Percentiles rank a stretch among this genome's conserved stretches.
Conservation (phyloP, 1,284 basidiomycete genomes). For the Ustanciosporium gigantosporum region DNA sequence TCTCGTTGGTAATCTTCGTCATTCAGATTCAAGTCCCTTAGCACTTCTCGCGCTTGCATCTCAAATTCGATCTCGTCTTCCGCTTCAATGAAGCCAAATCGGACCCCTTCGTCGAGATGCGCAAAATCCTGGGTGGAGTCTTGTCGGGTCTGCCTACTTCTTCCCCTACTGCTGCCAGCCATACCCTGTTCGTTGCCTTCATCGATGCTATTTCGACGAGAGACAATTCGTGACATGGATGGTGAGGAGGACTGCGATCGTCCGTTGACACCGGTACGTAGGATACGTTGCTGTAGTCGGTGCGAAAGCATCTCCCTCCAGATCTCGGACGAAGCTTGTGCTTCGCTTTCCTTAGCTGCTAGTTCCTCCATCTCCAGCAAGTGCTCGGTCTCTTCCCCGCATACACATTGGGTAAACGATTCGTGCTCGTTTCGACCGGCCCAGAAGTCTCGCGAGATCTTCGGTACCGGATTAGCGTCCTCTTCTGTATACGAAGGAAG, state of each 20-base stretch:
- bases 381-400: constrained; percentile 34
- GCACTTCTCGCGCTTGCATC: constrained; percentile 32
- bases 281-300: constrained; percentile 20
- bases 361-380: constrained; percentile 36
- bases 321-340: constrained; percentile 25
- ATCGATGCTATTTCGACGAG: constrained; percentile 12
- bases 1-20: constrained; percentile 23
- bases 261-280: neutral
- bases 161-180: constrained; percentile 2
- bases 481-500: constrained; percentile 32
- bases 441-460: constrained; percentile 33
- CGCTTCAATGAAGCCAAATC: constrained; percentile 26
- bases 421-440: constrained; percentile 41
- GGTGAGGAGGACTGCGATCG: constrained; percentile 11
- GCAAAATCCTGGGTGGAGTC: neutral
- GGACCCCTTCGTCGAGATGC: constrained; percentile 8
- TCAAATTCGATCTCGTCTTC: constrained; percentile 43
- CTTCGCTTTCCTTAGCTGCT: constrained; percentile 23
- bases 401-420: constrained; percentile 36
- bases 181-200: constrained; percentile 2
- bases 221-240: constrained; percentile 8
- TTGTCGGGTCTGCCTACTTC: neutral
- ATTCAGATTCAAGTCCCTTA: constrained; percentile 21
- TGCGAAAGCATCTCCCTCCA: constrained; percentile 36
- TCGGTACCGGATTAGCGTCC: constrained; percentile 41